phyloP scores from a whole-genome alignment of 805 yeast genomes.

The Cyberlindnera mrakii region DNA sequence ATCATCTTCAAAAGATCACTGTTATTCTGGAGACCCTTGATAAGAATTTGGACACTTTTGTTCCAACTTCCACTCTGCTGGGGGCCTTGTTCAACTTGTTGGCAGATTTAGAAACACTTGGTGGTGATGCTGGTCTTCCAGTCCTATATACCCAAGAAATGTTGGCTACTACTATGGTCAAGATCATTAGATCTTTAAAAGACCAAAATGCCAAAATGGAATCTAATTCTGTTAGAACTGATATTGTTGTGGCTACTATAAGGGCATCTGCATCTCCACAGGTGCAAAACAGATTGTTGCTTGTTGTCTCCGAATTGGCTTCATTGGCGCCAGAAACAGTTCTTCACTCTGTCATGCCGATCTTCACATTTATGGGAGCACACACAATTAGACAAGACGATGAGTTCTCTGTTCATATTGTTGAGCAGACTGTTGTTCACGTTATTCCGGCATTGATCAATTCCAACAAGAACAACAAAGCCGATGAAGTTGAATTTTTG shows the following conservation, averaged over 20 bases:
- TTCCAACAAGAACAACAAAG: slow-evolving; percentile 33
- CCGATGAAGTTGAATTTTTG: slow-evolving; percentile 74
- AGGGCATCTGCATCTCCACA: slow-evolving; percentile 89
- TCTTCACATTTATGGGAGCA: slow-evolving; percentile 98
- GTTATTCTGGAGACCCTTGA: slow-evolving; percentile 77
- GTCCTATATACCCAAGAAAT: slow-evolving; percentile 89
- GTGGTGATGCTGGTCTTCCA: slow-evolving; percentile 87
- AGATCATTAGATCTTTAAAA: slow-evolving; percentile 54
- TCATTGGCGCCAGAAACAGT: slow-evolving; percentile 85
- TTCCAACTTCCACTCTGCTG: slow-evolving; percentile 38
- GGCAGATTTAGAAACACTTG: slow-evolving; percentile 76
- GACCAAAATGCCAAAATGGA: slow-evolving; percentile 37
- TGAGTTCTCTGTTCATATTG: slow-evolving; percentile 86
- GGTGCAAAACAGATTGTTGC: slow-evolving; percentile 80
- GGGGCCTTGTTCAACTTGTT: slow-evolving; percentile 52
- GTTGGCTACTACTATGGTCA: slow-evolving; percentile 77
- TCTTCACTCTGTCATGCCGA: slow-evolving; percentile 97
- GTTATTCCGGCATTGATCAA: slow-evolving; percentile 86
- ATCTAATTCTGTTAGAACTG: slow-evolving; percentile 72
- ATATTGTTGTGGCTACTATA: slow-evolving; percentile 83
- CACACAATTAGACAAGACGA: slow-evolving; percentile 96
- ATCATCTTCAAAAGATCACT: slow-evolving; percentile 73
- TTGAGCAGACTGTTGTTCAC: slow-evolving; percentile 82
- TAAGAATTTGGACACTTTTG: slow-evolving; percentile 26
- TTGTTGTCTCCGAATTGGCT: slow-evolving; percentile 85